phyloP scores from a whole-genome alignment of 768 basidiomycete species.

The Inosperma sp. region DNA sequence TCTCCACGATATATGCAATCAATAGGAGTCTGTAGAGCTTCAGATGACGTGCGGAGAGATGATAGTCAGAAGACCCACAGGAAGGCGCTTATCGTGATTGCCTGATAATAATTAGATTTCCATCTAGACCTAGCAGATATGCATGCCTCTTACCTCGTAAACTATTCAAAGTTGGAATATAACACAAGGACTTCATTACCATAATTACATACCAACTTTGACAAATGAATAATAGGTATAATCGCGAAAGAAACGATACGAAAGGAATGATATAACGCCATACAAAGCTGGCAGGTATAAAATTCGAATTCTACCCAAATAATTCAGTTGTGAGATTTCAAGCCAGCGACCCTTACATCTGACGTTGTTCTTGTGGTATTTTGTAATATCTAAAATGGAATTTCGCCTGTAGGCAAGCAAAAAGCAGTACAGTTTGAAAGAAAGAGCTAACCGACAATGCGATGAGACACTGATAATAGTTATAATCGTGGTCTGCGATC shows the following conservation, averaged over 20 bases:
- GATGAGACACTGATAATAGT: constrained; percentile 49
- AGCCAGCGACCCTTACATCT: constrained; percentile 50
- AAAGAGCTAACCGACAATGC: constrained; percentile 52
- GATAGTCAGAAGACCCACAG: constrained; percentile 43
- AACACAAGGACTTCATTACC: neutral
- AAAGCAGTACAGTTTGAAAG: neutral
- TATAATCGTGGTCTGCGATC: constrained; percentile 56
- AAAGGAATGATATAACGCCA: constrained; percentile 79
- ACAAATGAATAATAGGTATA: constrained; percentile 55
- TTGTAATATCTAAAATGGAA: constrained; percentile 56
- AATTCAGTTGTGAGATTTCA: neutral
- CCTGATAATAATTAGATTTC: too few species aligned
- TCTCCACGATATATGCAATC: constrained; percentile 75
- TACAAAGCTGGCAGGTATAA: constrained; percentile 83
- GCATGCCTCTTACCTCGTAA: constrained; percentile 56
- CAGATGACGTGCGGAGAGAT: neutral
- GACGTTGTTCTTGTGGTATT: constrained; percentile 67
- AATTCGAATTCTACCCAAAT: constrained; percentile 55
- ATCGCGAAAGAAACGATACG: constrained; percentile 76
- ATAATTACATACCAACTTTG: constrained; percentile 34
- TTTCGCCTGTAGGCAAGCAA: neutral
- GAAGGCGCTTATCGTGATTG: constrained; percentile 82
- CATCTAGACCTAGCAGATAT: too few species aligned
- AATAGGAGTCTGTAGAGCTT: constrained; percentile 54
- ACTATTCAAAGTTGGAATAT: constrained; percentile 33